phyloP scores from a whole-genome alignment of 1,284 basidiomycete genomes.

The Microbotryomycetes sp. region DNA sequence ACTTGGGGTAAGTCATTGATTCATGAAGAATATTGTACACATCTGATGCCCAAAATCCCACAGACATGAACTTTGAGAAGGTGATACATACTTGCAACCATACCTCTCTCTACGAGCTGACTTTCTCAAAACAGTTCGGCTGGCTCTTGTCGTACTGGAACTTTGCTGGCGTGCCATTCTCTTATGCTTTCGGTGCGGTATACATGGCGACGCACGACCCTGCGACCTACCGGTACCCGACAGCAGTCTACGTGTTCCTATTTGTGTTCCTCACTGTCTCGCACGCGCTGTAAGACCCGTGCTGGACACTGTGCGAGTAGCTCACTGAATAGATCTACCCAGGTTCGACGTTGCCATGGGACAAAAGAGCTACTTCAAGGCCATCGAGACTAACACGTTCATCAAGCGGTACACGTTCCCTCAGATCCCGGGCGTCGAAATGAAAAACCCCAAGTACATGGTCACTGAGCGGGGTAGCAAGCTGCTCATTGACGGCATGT shows the following conservation, averaged over 20 bases:
- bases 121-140: slow-evolving; percentile 22
- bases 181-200: slow-evolving; percentile 92
- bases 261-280: slow-evolving; percentile 70
- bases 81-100: slow-evolving; percentile 4
- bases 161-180: slow-evolving; percentile 73
- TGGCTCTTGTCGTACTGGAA: slow-evolving; percentile 53
- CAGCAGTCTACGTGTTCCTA: slow-evolving; percentile 60
- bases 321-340: slow-evolving; percentile 26
- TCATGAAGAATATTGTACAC: not conserved
- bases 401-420: slow-evolving; percentile 87
- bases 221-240: slow-evolving; percentile 76
- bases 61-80: slow-evolving; percentile 91
- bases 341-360: slow-evolving; percentile 93
- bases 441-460: slow-evolving; percentile 83
- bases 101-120: not conserved
- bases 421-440: slow-evolving; percentile 76
- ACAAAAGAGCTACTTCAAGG: slow-evolving; percentile 96
- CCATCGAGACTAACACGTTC: slow-evolving; percentile 78
- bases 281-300: slow-evolving; percentile 65
- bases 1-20: slow-evolving; percentile 62
- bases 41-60: too few species aligned
- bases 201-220: slow-evolving; percentile 97
- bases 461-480: slow-evolving; percentile 82
- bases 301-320: slow-evolving; percentile 11
- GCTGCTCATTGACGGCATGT: slow-evolving; percentile 68